These are phyloP conservation scores for Agapanthus africanus DNA, from an alignment of 106 monocot species.

Conservation along the genomic window DNA sequence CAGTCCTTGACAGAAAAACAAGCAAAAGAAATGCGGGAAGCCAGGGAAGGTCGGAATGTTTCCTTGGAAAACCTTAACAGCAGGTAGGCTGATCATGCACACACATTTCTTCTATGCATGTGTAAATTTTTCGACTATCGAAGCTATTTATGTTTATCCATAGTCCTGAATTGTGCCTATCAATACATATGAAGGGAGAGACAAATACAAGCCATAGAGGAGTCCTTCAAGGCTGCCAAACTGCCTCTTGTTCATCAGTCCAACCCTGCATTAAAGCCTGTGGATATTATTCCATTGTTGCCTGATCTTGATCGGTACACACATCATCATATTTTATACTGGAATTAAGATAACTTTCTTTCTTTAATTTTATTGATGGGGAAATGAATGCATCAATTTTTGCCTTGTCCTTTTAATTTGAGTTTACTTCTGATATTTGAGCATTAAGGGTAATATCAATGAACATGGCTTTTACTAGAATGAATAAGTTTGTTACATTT, in stretches of 20 bases:
- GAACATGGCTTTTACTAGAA: too few relatives aligned
- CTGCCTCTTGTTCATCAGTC: conserved; percentile 81
- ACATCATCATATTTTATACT: not conserved
- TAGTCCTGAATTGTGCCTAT: not conserved
- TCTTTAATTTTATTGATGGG: not conserved
- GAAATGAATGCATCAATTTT: not conserved
- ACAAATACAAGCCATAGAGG: conserved; percentile 92
- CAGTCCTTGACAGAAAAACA: conserved; percentile 92
- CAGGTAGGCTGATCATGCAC: conserved; percentile 40
- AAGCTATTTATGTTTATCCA: not conserved
- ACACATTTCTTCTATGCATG: not conserved
- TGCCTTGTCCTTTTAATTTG: too few relatives aligned
- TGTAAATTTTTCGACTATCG: not conserved
- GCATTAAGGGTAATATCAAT: too few relatives aligned
- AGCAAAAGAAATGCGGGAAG: conserved; percentile 88
- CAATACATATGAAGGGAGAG: conserved; percentile 53
- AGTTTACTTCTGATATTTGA: too few relatives aligned
- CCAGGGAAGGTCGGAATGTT: conserved; percentile 62
- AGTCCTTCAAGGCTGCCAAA: conserved; percentile 86
- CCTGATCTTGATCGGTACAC: conserved; percentile 83
- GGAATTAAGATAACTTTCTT: not conserved
- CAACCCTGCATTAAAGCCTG: conserved; percentile 60
- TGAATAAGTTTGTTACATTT: not conserved
- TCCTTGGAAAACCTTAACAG: conserved; percentile 77
- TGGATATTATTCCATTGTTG: conserved; percentile 68